Base-by-base conservation (phyloP, 1,284 basidiomycete genomes). In the Schizopora paradoxa region DNA sequence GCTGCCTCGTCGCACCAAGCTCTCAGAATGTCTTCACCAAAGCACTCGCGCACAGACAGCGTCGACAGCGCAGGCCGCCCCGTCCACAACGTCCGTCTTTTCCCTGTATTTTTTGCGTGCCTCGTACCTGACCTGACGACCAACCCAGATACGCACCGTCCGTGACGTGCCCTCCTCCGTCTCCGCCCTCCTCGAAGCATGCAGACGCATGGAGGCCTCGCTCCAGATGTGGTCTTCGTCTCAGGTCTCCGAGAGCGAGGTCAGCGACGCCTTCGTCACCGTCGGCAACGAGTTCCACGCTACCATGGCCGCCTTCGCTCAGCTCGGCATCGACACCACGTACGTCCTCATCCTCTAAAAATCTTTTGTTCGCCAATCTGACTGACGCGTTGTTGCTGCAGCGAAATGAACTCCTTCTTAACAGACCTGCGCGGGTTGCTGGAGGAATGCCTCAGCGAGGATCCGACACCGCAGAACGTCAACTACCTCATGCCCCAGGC, bases 231-330 rank as follows among this genome's bases (percentile, higher is more conserved):
- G 92, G 92, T 78, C 83, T 36, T 57, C 72, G 2, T 72, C 77
- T 1, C 69, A 78, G 28, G 79, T 85, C 3, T 71, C 77, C 3
- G 91, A 95, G 54, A 72, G 70, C 14, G 72, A 91, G 60, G 92
- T 98, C 55, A 93, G 89, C 69, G 86, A 95, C 63, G 79, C 91
- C 47, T 99, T 94, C 61, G 90, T 99, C 45, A 77, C 82, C 52
- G 77, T 98, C n/a, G 93, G 92, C 28, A 89, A 91, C 59, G 86
- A 94, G 56, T 95, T 97, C 70, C 93, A 95, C 65, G 72, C 77
- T 2, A 86, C 87, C 41, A 79, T 91, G 27, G 73, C 72, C 27
- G 90, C 92, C 0, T 97, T 98, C 61, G 73, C 78, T 18, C 70
- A 76, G 41, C 81, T 86, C 55, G 74, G 79, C 19, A 91, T 99